Conservation (phyloP, 2,329 filamentous ascomycete genomes). For the Trichoderma simmonsii region DNA sequence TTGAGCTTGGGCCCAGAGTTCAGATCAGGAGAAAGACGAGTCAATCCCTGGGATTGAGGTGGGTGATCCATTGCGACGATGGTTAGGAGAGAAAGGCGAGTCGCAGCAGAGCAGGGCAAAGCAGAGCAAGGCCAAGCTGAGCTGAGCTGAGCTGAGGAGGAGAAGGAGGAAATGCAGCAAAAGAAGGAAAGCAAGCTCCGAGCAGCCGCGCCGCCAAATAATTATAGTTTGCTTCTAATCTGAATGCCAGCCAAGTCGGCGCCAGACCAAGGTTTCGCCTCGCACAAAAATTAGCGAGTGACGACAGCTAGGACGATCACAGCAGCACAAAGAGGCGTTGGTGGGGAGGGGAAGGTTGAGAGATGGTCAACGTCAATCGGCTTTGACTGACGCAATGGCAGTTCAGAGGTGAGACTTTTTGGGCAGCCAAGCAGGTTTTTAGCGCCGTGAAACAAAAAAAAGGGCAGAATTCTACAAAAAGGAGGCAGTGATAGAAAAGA, state of each 20-base stretch:
- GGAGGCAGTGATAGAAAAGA: background rate
- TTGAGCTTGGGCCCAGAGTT: constrained; percentile 20
- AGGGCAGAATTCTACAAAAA: background rate
- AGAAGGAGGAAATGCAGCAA: background rate
- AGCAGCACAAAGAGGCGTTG: constrained; percentile 9
- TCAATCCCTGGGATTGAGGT: constrained; percentile 21
- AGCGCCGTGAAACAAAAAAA: background rate
- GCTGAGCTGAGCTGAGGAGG: background rate
- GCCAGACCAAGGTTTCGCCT: constrained; percentile 15
- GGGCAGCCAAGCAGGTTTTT: background rate
- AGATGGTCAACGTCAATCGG: constrained; percentile 4
- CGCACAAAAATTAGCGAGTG: constrained; percentile 4
- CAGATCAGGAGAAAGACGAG: constrained; percentile 25
- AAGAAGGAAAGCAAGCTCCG: background rate
- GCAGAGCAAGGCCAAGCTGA: background rate
- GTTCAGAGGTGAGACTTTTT: background rate
- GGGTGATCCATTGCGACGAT: constrained; percentile 34
- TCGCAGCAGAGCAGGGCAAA: background rate
- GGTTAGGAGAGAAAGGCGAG: background rate
- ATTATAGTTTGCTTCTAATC: constrained; percentile 14
- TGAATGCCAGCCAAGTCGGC: background rate
- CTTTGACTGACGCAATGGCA: constrained; percentile 8
- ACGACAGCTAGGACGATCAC: constrained; percentile 10
- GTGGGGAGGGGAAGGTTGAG: constrained; percentile 6
- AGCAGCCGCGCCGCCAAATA: background rate